Evolutionary conservation across 257 asterid genomes (phyloP), one percentile per base, ranked within the genome.

Genomic region (Penstemon eatonii): DNA sequence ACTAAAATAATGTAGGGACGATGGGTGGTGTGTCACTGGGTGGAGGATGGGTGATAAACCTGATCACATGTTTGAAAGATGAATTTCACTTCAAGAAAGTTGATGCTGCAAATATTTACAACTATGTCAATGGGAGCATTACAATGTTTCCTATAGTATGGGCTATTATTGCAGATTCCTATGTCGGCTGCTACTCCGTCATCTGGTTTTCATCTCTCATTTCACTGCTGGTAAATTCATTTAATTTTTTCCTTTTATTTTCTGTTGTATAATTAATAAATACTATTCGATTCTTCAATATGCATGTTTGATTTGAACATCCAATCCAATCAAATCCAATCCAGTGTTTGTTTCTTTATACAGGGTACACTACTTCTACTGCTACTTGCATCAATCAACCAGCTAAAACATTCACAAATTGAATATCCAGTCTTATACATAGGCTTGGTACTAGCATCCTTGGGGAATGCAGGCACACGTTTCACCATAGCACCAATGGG

Each of bases 131-230:
- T 68, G 97, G 95, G 40, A 84, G 88, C 76, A 85, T 83, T 38
- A 80, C 94, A 50, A 76, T 91, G 72, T 80, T 91, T 42, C 96
- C 97, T 0, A 80, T 91, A 8, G 73, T 84, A 40, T 88, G 86
- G 5, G 97, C 97, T 4, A 78, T 91, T 8, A 53, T 87, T 8
- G 96, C 97, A 0, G 97, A 91, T 73, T 89, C 96, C 25, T 87
- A 60, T 49, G 63, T 82, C 0, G 96, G 96, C 40, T 80, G 87
- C 75, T 89, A 83, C 86, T 76, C 96, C 0, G 95, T 89, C 79
- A 82, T 91, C 75, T 89, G 93, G 84, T 79, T 84, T 61, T 88
- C 95, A 7, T 83, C 95, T 60, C 83, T 91, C 60, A 49, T 91
- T 55, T 89, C 96, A 9, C 57, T 86, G 19, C 79, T 88, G 83